Evolutionary conservation across 768 basidiomycete species (phyloP).

Genomic region (Hypholoma sublateritium): DNA sequence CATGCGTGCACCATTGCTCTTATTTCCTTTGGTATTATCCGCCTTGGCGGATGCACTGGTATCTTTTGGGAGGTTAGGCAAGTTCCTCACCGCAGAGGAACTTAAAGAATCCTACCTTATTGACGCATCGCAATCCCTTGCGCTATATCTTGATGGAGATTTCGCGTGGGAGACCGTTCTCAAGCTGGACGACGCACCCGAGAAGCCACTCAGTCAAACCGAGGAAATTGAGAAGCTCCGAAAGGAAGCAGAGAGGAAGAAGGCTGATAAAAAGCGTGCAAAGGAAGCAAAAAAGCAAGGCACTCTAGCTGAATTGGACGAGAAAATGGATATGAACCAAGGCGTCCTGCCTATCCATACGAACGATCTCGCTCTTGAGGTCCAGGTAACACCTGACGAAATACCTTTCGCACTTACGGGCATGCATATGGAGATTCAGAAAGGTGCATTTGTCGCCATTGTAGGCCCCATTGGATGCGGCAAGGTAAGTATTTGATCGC

Average conservation of each 20-base stretch:
- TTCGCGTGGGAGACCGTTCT: conserved; percentile 49
- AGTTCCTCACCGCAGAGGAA: conserved; percentile 56
- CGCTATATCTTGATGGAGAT: conserved; percentile 48
- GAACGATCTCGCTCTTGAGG: background rate
- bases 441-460: conserved; percentile 66
- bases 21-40: conserved; percentile 55
- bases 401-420: conserved; percentile 51
- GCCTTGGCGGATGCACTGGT: conserved; percentile 48
- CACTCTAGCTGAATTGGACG: background rate
- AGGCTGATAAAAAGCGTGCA: conserved; percentile 15
- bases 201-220: conserved; percentile 14
- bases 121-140: conserved; percentile 33
- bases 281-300: conserved; percentile 10
- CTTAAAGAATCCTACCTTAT: conserved; percentile 45
- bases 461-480: conserved; percentile 79
- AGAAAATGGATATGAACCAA: background rate
- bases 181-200: conserved; percentile 19
- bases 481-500: conserved; percentile 42
- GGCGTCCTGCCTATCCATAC: background rate
- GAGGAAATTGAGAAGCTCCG: conserved; percentile 8
- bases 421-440: conserved; percentile 44
- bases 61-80: conserved; percentile 46
- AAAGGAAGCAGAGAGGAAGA: conserved; percentile 14
- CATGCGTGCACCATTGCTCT: conserved; percentile 56
- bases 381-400: conserved; percentile 28